Base-by-base conservation (phyloP, 2,329 filamentous ascomycete genomes). In the Volutella citrinella region DNA sequence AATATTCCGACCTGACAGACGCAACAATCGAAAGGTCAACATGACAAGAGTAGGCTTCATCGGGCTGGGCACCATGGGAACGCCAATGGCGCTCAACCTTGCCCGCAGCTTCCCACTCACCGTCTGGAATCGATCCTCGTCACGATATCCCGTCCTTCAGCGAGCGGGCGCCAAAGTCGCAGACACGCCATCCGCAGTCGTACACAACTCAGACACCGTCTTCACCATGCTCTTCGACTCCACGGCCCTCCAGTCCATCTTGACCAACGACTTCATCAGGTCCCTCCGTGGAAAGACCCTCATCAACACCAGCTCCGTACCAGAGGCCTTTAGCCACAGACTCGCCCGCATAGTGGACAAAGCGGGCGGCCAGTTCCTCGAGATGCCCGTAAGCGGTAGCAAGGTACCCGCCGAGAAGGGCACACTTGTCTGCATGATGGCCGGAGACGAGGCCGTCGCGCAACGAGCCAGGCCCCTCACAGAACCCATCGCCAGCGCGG, bases 341-440 rank as follows among this genome's bases (percentile, higher is more conserved):
- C 42, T 60, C 4, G 49, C 44, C 5, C 32, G 43, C 12, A 34
- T 51, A 15, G 45, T 57, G 5, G 27, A 30, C 6, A 17, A 28
- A 3, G 52, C 49, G 4, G 55, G 58, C 2, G 57, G 57, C 2
- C 27, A 49, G 4, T 61, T 53, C 17, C 34, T 61, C 23, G 57
- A 60, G 33, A 60, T 61, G 57, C 58, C 57, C 4, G 58, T 61
- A 19, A 61, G 58, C 30, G 59, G 58, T 7, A 58, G 57, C 45
- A 54, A 53, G 25, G 36, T 56, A 1, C 59, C 58, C 2, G 59
- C 58, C 2, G 58, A 59, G 34, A 43, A 53, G 27, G 58, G 58
- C 4, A 30, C 40, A n/a, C 50, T 60, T 7, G 56, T 63, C 14
- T 58, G 56, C 20, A 54, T 63, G 47, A 47, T 62, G 23, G 58